These are phyloP conservation scores for Stramenopiles sp. DNA, from an alignment of 352 stramenopile genomes.

Conservation along the genomic window DNA sequence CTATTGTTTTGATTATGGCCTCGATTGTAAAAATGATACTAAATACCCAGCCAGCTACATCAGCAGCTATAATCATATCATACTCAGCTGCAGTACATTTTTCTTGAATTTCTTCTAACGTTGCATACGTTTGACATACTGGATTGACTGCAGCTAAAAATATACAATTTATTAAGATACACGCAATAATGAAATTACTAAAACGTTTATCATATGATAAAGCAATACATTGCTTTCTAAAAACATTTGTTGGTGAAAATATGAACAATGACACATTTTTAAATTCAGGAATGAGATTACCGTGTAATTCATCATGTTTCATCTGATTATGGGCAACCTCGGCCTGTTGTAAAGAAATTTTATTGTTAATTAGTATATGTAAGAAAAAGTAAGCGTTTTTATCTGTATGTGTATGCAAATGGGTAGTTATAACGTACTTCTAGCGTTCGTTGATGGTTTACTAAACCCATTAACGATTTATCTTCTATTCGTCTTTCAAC, in stretches of 20 bases:
- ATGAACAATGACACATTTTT: background rate
- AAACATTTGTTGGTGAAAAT: background rate
- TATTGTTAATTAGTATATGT: background rate
- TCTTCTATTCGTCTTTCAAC: background rate
- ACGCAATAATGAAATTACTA: slow-evolving; percentile 10
- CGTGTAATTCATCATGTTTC: background rate
- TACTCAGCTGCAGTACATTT: background rate
- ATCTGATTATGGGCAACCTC: background rate
- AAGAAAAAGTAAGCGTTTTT: background rate
- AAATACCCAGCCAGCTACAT: background rate
- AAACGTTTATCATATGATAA: slow-evolving; percentile 9
- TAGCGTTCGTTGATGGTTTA: background rate
- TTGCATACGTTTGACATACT: background rate
- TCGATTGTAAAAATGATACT: slow-evolving; percentile 2
- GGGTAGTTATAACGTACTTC: background rate
- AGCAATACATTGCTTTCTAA: background rate
- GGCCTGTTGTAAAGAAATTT: background rate
- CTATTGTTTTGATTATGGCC: background rate
- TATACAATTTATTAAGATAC: slow-evolving; percentile 16
- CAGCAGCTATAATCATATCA: background rate
- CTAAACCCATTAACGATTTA: background rate
- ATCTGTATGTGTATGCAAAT: too few species aligned
- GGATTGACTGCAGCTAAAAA: slow-evolving; percentile 17
- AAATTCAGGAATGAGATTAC: background rate
- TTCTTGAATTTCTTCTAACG: background rate